A percentile compares a stretch with the other conserved stretches of the same genome.
These are phyloP conservation scores for Hypoxylon fuscum DNA, from an alignment of 495 filamentous ascomycete species.

Conservation along the genomic window DNA sequence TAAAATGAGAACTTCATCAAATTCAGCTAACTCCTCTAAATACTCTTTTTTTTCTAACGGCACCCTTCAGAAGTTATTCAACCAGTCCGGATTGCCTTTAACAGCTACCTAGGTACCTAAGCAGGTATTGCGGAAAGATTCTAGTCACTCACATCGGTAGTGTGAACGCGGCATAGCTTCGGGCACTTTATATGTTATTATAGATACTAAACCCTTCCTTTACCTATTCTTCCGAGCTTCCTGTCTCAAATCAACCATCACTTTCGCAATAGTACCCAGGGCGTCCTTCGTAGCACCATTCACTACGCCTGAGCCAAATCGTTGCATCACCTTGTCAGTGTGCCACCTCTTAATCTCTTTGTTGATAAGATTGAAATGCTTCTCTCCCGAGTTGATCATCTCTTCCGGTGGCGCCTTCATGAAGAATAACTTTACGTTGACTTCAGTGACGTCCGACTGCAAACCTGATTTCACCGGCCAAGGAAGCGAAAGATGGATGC, in stretches of 20 bases:
- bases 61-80: too few relatives aligned
- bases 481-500: not conserved
- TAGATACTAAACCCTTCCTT: too few relatives aligned
- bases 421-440: slow-evolving; percentile 28
- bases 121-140: too few relatives aligned
- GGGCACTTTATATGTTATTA: too few relatives aligned
- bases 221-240: slow-evolving; percentile 19
- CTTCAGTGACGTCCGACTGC: slow-evolving; percentile 23
- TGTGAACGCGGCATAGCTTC: too few relatives aligned
- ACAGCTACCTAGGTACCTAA: too few relatives aligned
- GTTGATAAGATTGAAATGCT: slow-evolving; percentile 51
- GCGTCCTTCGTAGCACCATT: slow-evolving; percentile 3
- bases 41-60: too few relatives aligned
- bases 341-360: slow-evolving; percentile 39
- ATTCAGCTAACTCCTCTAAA: too few relatives aligned
- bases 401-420: slow-evolving; percentile 13
- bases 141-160: too few relatives aligned
- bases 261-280: slow-evolving; percentile 14
- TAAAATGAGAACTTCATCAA: too few relatives aligned
- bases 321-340: slow-evolving; percentile 31
- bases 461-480: slow-evolving; percentile 25
- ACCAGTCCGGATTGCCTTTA: too few relatives aligned
- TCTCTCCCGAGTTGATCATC: slow-evolving; percentile 16
- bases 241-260: slow-evolving; percentile 20
- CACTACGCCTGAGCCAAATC: slow-evolving; percentile 16